A percentile compares a stretch with the other conserved stretches of the same genome.
These are phyloP conservation scores for Turnera subulata DNA, from an alignment of 345 rosid species.

Conservation along the genomic window DNA sequence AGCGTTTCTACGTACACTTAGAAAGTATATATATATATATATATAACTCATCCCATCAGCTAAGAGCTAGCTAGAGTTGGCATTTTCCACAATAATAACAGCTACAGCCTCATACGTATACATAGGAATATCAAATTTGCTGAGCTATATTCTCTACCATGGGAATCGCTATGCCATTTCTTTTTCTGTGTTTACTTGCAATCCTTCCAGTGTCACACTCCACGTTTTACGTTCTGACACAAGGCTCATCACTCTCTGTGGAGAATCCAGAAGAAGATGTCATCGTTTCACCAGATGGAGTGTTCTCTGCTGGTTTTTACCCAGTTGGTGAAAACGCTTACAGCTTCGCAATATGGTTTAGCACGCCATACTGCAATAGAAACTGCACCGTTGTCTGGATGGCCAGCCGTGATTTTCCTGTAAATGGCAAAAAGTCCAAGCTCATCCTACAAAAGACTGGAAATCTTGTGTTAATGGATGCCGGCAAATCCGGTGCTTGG, in stretches of 20 bases:
- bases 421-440: slow-evolving; percentile 28
- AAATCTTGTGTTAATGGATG: slow-evolving; percentile 25
- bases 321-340: slow-evolving; percentile 11
- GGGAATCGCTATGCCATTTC: too few relatives aligned
- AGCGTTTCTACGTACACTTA: too few relatives aligned
- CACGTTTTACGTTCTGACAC: neutral
- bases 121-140: too few relatives aligned
- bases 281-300: neutral
- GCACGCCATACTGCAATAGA: neutral
- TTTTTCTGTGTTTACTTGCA: neutral
- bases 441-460: slow-evolving; percentile 10
- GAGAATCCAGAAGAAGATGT: neutral
- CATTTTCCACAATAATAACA: too few relatives aligned
- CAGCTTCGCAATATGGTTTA: slow-evolving; percentile 7
- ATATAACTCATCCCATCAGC: too few relatives aligned
- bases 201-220: neutral
- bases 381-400: slow-evolving; percentile 29
- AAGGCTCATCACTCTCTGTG: neutral
- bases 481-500: too few relatives aligned
- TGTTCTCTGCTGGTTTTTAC: slow-evolving; percentile 8
- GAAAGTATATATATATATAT: too few relatives aligned
- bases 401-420: slow-evolving; percentile 30
- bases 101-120: too few relatives aligned
- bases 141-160: too few relatives aligned
- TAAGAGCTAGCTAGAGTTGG: too few relatives aligned